Base-by-base conservation (phyloP, 495 filamentous ascomycete species). In the Aspergillus cristatus region DNA sequence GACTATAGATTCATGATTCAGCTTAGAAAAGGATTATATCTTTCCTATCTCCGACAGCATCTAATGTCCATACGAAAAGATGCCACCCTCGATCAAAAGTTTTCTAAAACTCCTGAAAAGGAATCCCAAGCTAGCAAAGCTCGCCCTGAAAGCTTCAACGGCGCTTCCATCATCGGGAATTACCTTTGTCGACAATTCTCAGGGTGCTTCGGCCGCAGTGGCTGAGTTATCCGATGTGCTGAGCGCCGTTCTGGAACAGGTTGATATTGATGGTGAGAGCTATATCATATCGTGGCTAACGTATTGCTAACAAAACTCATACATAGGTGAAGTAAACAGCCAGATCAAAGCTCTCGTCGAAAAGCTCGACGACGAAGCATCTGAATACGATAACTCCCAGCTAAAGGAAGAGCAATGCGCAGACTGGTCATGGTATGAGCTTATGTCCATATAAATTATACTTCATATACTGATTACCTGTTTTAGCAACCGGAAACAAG, bases 191-290 rank as follows among this genome's bases (percentile, higher is more conserved):
- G 34, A 37, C 22, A 32, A 43, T 20, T 32, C 34, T 4, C 34
- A 36, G 26, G 40, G 40, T 18, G 34, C 40, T 0, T 42, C 40
- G 7, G 34, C 28, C 0, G 28, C 40, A 1, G 40, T 18, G 3
- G 33, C 40, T 4, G 40, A 43, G n/a, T 31, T 43, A 16, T 43
- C 34, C 11, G 34, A 18, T 32, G 26, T 14, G 16, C 34, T 43
- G 10, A 34, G 35, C 15, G 15, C 29, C n/a, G 34, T 31, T 12
- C 34, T 43, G 11, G 28, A 37, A 15, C 15, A 32, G 24, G 37
- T 42, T 18, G 30, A 43, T 14, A 18, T 37, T 6, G 34, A 43
- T 15, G 34, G 40, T 37, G 17, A 37, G 8, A 11, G 10, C 17
- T 22, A 2, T 3, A 30, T 17, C 7, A n/a, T n/a, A n/a, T n/a